phyloP scores from a whole-genome alignment of 164 flowering plant species.

The Magnolia kwangsiensis region DNA sequence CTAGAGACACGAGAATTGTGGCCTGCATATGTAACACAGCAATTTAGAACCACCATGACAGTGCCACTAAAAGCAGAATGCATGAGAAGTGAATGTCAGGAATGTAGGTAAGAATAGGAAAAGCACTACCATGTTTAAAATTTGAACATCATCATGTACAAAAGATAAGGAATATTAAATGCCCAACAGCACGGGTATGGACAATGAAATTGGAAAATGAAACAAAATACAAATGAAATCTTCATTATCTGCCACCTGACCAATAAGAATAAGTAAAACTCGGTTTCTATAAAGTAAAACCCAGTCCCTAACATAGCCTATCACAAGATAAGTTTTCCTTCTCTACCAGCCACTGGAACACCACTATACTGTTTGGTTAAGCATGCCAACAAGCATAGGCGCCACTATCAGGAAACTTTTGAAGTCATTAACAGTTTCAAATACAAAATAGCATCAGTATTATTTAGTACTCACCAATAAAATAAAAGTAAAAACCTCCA shows the following conservation, averaged over 20 bases:
- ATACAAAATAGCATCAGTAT: background rate
- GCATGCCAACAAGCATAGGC: background rate
- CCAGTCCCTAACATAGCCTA: background rate
- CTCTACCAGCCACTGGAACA: background rate
- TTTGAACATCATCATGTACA: background rate
- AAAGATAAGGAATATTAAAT: background rate
- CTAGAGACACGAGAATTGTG: conserved; percentile 19
- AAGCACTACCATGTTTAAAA: background rate
- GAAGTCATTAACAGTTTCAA: background rate
- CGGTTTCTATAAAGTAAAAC: background rate
- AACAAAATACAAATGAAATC: no score
- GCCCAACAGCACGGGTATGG: background rate
- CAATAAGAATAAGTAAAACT: background rate
- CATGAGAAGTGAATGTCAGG: background rate
- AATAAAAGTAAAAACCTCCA: background rate
- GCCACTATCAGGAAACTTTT: background rate
- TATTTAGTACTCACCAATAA: background rate
- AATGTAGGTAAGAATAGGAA: background rate
- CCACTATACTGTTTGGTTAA: background rate
- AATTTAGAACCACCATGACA: background rate
- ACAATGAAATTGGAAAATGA: background rate
- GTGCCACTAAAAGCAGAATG: background rate
- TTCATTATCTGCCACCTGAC: background rate
- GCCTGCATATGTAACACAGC: conserved; percentile 25
- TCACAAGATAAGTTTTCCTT: background rate